phyloP scores from a whole-genome alignment of 140 eudicot species.

The Ambrosia hybrid region DNA sequence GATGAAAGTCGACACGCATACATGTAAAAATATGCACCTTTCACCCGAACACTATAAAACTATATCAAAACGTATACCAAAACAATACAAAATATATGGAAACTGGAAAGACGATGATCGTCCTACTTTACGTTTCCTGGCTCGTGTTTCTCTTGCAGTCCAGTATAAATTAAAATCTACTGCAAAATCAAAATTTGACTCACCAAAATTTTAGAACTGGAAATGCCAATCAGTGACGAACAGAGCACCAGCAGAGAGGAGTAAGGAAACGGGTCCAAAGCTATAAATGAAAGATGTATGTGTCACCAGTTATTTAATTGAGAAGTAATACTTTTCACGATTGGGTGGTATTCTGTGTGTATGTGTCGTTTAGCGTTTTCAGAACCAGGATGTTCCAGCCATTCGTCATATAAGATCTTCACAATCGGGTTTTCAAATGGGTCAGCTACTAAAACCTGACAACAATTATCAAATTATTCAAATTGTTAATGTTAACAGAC shows the following conservation, averaged over 20 bases:
- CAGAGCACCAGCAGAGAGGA: slow-evolving; percentile 21
- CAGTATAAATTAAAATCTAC: neutral
- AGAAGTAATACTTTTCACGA: slow-evolving; percentile 66
- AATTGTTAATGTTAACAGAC: neutral
- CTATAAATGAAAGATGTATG: neutral
- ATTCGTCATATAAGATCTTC: slow-evolving; percentile 57
- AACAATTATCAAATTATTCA: neutral
- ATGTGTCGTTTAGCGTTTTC: slow-evolving; percentile 64
- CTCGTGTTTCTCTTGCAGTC: too few relatives aligned
- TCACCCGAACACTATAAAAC: neutral
- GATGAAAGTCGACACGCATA: neutral
- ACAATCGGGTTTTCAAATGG: slow-evolving; percentile 72
- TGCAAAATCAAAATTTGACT: slow-evolving; percentile 5
- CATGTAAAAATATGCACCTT: neutral
- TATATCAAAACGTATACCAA: slow-evolving; percentile 1
- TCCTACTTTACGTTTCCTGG: neutral
- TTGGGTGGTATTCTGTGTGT: slow-evolving; percentile 83
- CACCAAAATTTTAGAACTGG: slow-evolving; percentile 3
- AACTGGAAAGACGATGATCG: neutral
- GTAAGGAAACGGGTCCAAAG: neutral
- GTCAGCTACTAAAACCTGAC: slow-evolving; percentile 61
- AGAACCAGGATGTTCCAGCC: slow-evolving; percentile 89
- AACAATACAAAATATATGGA: neutral
- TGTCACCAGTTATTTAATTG: slow-evolving; percentile 80
- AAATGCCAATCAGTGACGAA: neutral